A percentile compares a stretch with the other conserved stretches of the same genome.
Conservation (phyloP, 2,329 filamentous ascomycete species). For the Magnaporthales sp. region DNA sequence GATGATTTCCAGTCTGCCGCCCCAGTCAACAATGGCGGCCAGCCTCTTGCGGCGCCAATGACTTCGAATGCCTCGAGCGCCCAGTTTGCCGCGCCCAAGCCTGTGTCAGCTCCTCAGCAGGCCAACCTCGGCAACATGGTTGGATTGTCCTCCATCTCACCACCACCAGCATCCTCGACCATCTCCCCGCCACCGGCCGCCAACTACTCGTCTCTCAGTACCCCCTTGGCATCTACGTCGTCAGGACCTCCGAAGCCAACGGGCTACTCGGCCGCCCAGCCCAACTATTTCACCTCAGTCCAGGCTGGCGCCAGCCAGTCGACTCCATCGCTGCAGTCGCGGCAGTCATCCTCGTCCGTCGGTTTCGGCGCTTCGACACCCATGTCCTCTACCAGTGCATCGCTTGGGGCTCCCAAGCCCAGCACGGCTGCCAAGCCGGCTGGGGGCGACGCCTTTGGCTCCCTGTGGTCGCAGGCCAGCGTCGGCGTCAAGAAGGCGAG, state of each 20-base stretch:
- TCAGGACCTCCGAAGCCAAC: conserved; percentile 44
- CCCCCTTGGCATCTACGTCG: conserved; percentile 33
- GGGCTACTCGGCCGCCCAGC: conserved; percentile 67
- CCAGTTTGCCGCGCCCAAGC: conserved; percentile 74
- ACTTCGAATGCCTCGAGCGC: conserved; percentile 47
- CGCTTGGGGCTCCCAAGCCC: conserved; percentile 27
- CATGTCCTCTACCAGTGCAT: conserved; percentile 6
- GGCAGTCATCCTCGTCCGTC: conserved; percentile 15
- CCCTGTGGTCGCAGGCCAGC: conserved; percentile 71
- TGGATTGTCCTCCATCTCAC: conserved; percentile 72
- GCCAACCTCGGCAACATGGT: conserved; percentile 74
- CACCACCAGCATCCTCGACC: conserved; percentile 47
- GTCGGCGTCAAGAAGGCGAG: conserved; percentile 66
- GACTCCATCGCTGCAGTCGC: conserved; percentile 16
- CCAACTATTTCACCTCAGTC: conserved; percentile 94
- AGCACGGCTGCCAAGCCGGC: conserved; percentile 35
- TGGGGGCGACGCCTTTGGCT: conserved; percentile 81
- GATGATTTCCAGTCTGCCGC: conserved; percentile 94
- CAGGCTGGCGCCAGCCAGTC: conserved; percentile 25
- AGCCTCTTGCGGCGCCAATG: conserved; percentile 37
- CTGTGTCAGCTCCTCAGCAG: conserved; percentile 74
- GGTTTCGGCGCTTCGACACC: conserved; percentile 17
- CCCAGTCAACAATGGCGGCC: conserved; percentile 36
- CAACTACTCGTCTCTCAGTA: conserved; percentile 56
- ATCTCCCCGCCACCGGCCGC: conserved; percentile 44